A percentile compares a stretch with the other conserved stretches of the same genome.
Conservation (phyloP, 108 stramenopile genomes). For the Aurantiochytrium sp. region DNA sequence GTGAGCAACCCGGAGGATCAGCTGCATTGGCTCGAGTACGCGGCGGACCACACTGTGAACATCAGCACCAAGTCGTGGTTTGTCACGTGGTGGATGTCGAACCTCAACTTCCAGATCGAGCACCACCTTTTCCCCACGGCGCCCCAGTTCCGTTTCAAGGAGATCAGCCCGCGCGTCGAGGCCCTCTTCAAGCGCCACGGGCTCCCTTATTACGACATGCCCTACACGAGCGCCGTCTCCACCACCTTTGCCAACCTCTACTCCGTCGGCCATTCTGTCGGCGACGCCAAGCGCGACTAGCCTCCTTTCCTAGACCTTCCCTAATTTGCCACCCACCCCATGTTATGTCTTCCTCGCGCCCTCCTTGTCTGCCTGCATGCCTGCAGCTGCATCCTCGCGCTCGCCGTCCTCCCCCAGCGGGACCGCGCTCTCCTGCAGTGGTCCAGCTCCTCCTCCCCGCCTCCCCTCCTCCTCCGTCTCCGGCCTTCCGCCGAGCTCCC, state of each 20-base stretch:
- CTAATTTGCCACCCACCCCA: no score
- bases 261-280: neutral
- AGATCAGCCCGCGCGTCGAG: constrained; percentile 76
- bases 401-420: no score
- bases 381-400: no score
- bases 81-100: constrained; percentile 97
- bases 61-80: constrained; percentile 68
- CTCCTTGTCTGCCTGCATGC: no score
- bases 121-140: constrained; percentile 97
- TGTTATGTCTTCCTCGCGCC: no score
- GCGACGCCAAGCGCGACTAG: no score
- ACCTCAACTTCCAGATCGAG: constrained; percentile 96
- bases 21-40: constrained; percentile 33
- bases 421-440: no score
- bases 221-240: neutral
- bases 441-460: no score
- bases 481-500: no score
- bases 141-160: constrained; percentile 83
- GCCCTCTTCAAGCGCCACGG: constrained; percentile 94
- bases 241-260: constrained; percentile 23
- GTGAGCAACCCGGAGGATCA: constrained; percentile 17
- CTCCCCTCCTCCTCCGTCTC: no score
- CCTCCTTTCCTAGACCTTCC: no score
- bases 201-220: constrained; percentile 61
- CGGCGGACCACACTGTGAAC: constrained; percentile 31